Base-by-base conservation (phyloP, 257 asterid species). In the Nicotiana tabacum region DNA sequence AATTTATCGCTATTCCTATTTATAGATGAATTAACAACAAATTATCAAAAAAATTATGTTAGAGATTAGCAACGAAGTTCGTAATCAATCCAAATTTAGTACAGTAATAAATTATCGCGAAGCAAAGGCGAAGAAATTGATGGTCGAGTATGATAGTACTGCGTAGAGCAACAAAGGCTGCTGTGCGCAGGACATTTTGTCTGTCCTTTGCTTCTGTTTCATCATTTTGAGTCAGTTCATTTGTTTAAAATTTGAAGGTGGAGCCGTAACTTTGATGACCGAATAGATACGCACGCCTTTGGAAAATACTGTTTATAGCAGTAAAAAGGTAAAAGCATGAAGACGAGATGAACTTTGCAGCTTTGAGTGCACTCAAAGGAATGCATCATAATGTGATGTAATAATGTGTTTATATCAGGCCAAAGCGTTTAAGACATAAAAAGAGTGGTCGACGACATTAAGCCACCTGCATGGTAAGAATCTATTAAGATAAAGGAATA, bases 321-420 rank as follows among this genome's bases (percentile, higher is more conserved):
- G 62, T 74, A 48, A 48, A 72, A 74, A 48, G 60, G 24, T 17
- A 9, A 70, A 72, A 48, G 39, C 80, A 27, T n/a, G 58, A 32
- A n/a, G 2, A 21, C 35, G 11, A 43, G 51, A 10, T 70, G 18
- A 35, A 9, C 18, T 17, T 69, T 69, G 56, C 77, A 72, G n/a
- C 78, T 72, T 72, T 72, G 78, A 74, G 80, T 74, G 8, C 62
- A 48, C 62, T 48, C 80, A 15, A 74, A 74, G 80, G 43, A 48
- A 70, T 37, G 56, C 32, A 39, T 68, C 57, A 69, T 69, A 39
- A 69, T 69, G 33, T 69, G 33, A 37, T 24, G 57, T 39, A 43
- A 13, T 13, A 5, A 18, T 17, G 3, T 58, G 5, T 58, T 57
- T 58, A 58, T 58, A 17, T 17, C 29, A 17, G 64, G n/a, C 21